These are phyloP conservation scores for Cardiospermum halicacabum DNA, from an alignment of 345 rosid genomes.

Conservation along the genomic window DNA sequence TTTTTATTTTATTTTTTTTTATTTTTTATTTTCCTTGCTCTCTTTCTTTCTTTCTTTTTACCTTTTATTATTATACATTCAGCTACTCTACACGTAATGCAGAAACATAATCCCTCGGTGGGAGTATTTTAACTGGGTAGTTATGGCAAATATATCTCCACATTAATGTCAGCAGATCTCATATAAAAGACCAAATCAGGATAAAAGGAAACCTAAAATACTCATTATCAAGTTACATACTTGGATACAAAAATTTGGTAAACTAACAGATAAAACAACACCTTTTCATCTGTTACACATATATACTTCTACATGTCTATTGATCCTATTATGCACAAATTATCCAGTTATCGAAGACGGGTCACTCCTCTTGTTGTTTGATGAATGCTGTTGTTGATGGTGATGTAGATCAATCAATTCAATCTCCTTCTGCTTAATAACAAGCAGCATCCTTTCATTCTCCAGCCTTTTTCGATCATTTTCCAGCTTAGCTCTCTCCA, in stretches of 20 bases:
- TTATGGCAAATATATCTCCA: too few relatives aligned
- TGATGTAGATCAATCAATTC: conserved; percentile 45
- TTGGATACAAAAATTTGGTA: background rate
- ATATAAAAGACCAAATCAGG: too few relatives aligned
- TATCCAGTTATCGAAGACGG: conserved; percentile 55
- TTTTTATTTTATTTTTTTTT: too few relatives aligned
- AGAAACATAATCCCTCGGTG: too few relatives aligned
- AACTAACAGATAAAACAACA: background rate
- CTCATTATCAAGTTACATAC: background rate
- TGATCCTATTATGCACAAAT: background rate
- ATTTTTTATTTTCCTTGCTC: too few relatives aligned
- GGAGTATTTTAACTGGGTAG: too few relatives aligned
- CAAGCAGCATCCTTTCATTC: conserved; percentile 68
- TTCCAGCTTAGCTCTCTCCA: conserved; percentile 81
- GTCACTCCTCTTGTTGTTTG: conserved; percentile 58
- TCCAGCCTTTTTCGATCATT: conserved; percentile 65
- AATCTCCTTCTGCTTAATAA: conserved; percentile 62
- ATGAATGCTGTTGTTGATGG: conserved; percentile 40
- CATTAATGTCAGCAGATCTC: too few relatives aligned
- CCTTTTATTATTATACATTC: too few relatives aligned
- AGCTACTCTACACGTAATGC: too few relatives aligned
- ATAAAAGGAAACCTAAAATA: background rate
- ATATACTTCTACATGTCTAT: background rate
- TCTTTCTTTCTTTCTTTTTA: too few relatives aligned
- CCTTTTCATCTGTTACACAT: background rate